These are phyloP conservation scores for Pichia sp. DNA, from an alignment of 1,139 yeast genomes.

Conservation along the genomic window DNA sequence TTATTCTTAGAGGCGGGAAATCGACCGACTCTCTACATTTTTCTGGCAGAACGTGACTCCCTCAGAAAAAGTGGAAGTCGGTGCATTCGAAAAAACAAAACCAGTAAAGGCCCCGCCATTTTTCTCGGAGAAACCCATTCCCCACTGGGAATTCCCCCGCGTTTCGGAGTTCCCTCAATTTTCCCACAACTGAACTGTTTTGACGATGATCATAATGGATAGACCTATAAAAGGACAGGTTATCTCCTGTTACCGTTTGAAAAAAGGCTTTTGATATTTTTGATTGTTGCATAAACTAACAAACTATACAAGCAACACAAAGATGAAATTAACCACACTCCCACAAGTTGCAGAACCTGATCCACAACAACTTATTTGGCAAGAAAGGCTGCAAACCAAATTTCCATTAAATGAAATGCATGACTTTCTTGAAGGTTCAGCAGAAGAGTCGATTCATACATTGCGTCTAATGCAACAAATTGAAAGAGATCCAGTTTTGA, in stretches of 20 bases:
- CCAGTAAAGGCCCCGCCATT: not conserved
- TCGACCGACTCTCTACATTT: no score
- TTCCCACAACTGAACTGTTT: no score
- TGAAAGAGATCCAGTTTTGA: slow-evolving; percentile 45
- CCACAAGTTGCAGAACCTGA: slow-evolving; percentile 31
- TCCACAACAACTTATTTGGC: slow-evolving; percentile 34
- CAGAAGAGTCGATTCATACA: slow-evolving; percentile 33
- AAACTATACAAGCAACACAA: not conserved
- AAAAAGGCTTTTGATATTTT: no score
- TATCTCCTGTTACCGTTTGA: no score
- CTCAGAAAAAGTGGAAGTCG: no score
- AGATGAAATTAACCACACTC: slow-evolving; percentile 16
- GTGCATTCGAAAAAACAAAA: not conserved
- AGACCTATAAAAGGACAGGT: not conserved
- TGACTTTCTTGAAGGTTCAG: slow-evolving; percentile 41
- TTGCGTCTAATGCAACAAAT: slow-evolving; percentile 37
- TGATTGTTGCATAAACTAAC: no score
- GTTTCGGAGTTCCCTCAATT: not conserved
- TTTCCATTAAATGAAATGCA: slow-evolving; percentile 43
- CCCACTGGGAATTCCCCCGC: not conserved
- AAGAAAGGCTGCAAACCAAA: slow-evolving; percentile 33
- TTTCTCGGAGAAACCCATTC: not conserved
- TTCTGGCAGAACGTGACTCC: no score
- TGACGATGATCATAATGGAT: no score
- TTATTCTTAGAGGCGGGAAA: no score